Conservation (phyloP, 2,329 filamentous ascomycete species). For the Huntiella savannae region DNA sequence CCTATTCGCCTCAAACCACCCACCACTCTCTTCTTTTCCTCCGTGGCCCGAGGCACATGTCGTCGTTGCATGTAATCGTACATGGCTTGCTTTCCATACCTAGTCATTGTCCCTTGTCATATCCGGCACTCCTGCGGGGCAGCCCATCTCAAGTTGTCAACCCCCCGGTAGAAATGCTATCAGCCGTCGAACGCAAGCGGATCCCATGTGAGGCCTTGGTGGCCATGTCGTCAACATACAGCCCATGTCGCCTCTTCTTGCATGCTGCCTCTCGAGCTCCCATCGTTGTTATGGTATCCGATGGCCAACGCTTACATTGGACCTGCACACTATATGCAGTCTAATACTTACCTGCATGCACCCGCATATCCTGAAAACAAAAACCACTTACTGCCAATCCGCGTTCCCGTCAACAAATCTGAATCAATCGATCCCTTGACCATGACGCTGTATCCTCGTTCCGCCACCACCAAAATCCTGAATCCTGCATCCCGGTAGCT, state of each 20-base stretch:
- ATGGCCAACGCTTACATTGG: neutral
- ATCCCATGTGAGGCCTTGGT: conserved; percentile 1
- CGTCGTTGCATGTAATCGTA: too few relatives aligned
- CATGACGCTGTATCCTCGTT: neutral
- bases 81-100: too few relatives aligned
- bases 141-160: too few relatives aligned
- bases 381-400: too few relatives aligned
- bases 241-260: neutral
- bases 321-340: neutral
- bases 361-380: too few relatives aligned
- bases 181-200: neutral
- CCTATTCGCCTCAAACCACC: too few relatives aligned
- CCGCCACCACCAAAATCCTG: neutral
- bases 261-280: neutral
- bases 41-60: too few relatives aligned
- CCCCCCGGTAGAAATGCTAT: too few relatives aligned
- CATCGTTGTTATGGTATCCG: neutral
- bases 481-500: too few relatives aligned
- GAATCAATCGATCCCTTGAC: neutral
- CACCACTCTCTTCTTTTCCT: too few relatives aligned
- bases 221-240: neutral
- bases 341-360: neutral
- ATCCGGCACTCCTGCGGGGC: too few relatives aligned
- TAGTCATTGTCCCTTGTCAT: too few relatives aligned
- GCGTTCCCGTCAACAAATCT: neutral